Percentiles rank a stretch among this genome's conserved stretches.
These are phyloP conservation scores for Phytophthora agathidicida DNA, from an alignment of 352 stramenopile species.

Conservation along the genomic window DNA sequence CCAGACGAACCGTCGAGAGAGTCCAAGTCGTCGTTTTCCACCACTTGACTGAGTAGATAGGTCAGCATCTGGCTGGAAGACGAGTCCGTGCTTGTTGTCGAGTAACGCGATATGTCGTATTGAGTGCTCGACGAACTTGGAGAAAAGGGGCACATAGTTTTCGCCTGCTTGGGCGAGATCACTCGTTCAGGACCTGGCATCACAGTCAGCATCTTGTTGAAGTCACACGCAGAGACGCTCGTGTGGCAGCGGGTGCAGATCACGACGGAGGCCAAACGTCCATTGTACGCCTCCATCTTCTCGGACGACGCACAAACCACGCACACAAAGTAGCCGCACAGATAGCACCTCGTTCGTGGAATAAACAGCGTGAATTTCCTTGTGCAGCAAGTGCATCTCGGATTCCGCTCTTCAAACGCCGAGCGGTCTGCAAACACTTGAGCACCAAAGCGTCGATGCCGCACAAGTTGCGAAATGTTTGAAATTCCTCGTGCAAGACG, in stretches of 20 bases:
- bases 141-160: background rate
- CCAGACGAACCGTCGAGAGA: too few species aligned
- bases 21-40: slow-evolving; percentile 7
- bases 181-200: slow-evolving; percentile 13
- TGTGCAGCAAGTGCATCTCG: slow-evolving; percentile 42
- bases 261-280: slow-evolving; percentile 25
- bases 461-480: slow-evolving; percentile 30
- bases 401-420: slow-evolving; percentile 30
- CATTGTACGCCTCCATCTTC: slow-evolving; percentile 41
- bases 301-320: slow-evolving; percentile 23
- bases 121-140: background rate
- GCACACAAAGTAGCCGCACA: slow-evolving; percentile 42
- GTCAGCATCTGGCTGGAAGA: slow-evolving; percentile 23
- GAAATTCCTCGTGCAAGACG: slow-evolving; percentile 23
- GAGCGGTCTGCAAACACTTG: slow-evolving; percentile 41
- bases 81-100: background rate
- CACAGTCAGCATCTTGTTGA: slow-evolving; percentile 27
- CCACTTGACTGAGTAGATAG: slow-evolving; percentile 20
- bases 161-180: background rate
- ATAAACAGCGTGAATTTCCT: slow-evolving; percentile 10
- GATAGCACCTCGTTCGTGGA: slow-evolving; percentile 27
- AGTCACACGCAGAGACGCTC: slow-evolving; percentile 32
- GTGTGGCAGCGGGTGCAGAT: slow-evolving; percentile 31
- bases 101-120: slow-evolving; percentile 1
- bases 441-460: slow-evolving; percentile 30